Evolutionary conservation across 768 basidiomycete species (phyloP).

Genomic region (Fibroporia radiculosa): DNA sequence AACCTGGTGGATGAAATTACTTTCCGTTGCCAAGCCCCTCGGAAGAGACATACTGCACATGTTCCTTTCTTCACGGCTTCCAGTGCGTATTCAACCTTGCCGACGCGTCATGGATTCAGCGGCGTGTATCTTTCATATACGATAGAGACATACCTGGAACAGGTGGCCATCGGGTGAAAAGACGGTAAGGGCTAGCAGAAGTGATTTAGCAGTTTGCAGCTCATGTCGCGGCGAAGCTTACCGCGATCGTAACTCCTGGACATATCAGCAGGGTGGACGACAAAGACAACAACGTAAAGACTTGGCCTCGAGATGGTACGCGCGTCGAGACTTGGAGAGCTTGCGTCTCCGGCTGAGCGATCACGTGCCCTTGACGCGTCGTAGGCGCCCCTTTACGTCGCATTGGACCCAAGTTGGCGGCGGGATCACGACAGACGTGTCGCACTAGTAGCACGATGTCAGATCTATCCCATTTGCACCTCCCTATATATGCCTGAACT

Average conservation of each 20-base stretch:
- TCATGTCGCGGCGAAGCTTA: slow-evolving; percentile 27
- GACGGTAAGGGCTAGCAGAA: slow-evolving; percentile 76
- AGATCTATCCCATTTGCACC: too few relatives aligned
- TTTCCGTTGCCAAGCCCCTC: background rate
- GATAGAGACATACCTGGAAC: slow-evolving; percentile 63
- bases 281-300: background rate
- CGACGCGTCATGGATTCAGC: background rate
- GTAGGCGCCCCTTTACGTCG: too few relatives aligned
- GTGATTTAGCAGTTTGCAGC: slow-evolving; percentile 7
- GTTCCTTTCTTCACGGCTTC: slow-evolving; percentile 97
- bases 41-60: slow-evolving; percentile 69
- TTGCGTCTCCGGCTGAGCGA: too few relatives aligned
- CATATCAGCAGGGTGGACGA: slow-evolving; percentile 36
- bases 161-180: slow-evolving; percentile 99
- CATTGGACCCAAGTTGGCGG: too few relatives aligned
- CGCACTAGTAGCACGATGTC: too few relatives aligned
- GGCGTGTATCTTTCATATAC: background rate
- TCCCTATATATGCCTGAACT: too few relatives aligned
- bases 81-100: slow-evolving; percentile 95
- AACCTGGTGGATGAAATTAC: slow-evolving; percentile 44
- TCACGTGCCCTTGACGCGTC: too few relatives aligned
- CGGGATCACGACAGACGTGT: too few relatives aligned
- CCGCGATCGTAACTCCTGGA: slow-evolving; percentile 98
- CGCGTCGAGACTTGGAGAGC: slow-evolving; percentile 26
- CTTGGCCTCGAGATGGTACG: slow-evolving; percentile 12